A percentile compares a stretch with the other conserved stretches of the same genome.
These are phyloP conservation scores for Sphagnum contortum DNA, from an alignment of 225 moss, liverwort and hornwort genomes.

Conservation along the genomic window DNA sequence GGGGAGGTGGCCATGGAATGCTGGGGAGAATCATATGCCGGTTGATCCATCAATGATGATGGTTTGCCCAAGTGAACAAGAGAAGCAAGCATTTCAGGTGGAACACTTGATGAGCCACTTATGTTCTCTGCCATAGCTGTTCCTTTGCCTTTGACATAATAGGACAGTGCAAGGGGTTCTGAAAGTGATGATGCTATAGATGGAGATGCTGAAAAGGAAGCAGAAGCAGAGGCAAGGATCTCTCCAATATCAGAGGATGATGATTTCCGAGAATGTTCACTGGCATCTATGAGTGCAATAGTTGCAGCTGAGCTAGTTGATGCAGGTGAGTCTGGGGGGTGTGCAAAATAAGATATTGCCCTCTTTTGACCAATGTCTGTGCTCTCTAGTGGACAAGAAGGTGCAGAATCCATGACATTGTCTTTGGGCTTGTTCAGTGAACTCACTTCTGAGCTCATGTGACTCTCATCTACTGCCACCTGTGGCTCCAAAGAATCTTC, in stretches of 20 bases:
- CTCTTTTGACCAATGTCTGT: constrained; percentile 1
- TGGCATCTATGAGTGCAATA: constrained; percentile 6
- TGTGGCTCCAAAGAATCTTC: not conserved
- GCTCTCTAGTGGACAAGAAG: not conserved
- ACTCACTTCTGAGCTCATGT: constrained; percentile 2
- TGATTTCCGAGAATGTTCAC: constrained; percentile 1
- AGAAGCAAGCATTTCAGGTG: constrained; percentile 6
- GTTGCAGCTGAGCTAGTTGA: constrained; percentile 8
- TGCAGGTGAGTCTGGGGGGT: constrained; percentile 6
- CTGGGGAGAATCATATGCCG: constrained; percentile 5
- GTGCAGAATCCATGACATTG: constrained; percentile 1
- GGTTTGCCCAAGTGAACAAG: constrained; percentile 7
- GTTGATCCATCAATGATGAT: constrained; percentile 11
- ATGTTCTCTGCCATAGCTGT: constrained; percentile 3
- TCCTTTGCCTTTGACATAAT: constrained; percentile 11
- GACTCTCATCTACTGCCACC: constrained; percentile 2
- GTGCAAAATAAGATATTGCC: not conserved
- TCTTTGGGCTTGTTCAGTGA: constrained; percentile 1
- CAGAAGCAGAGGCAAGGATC: constrained; percentile 10
- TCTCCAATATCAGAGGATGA: constrained; percentile 11
- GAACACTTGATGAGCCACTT: constrained; percentile 14
- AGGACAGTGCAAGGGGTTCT: constrained; percentile 9
- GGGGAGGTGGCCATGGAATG: constrained; percentile 17
- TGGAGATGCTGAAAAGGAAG: constrained; percentile 9
- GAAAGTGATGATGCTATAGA: constrained; percentile 12